phyloP scores from a whole-genome alignment of 805 yeast genomes.

The Candida ipomoeae region DNA sequence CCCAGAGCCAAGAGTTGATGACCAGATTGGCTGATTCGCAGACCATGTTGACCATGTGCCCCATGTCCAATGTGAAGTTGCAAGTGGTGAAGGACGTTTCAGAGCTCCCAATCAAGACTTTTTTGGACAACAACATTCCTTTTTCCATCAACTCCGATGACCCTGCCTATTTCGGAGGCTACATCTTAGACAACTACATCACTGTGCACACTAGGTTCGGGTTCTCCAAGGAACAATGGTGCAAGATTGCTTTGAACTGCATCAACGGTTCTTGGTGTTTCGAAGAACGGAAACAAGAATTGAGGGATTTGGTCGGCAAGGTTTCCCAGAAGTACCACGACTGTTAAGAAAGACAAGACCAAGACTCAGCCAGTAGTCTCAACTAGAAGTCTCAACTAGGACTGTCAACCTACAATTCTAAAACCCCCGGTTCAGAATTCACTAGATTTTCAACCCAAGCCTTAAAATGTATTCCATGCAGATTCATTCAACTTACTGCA shows the following conservation, averaged over 20 bases:
- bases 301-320: slow-evolving; percentile 42
- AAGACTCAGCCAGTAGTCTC: no score
- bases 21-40: slow-evolving; percentile 51
- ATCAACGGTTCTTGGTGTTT: slow-evolving; percentile 73
- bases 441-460: no score
- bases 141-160: slow-evolving; percentile 65
- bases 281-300: slow-evolving; percentile 49
- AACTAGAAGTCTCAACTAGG: no score
- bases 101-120: slow-evolving; percentile 61
- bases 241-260: slow-evolving; percentile 56
- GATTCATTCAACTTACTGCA: no score
- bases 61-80: slow-evolving; percentile 70
- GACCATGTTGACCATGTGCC: slow-evolving; percentile 68
- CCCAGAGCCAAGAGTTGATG: slow-evolving; percentile 51
- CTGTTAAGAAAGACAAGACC: no score
- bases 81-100: slow-evolving; percentile 66
- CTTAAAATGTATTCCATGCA: no score
- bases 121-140: slow-evolving; percentile 60
- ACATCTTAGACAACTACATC: slow-evolving; percentile 69
- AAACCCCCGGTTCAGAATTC: no score
- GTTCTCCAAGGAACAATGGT: slow-evolving; percentile 60
- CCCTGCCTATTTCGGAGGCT: slow-evolving; percentile 75
- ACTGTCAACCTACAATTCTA: no score
- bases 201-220: slow-evolving; percentile 64
- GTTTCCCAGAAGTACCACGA: slow-evolving; percentile 36